phyloP scores from a whole-genome alignment of 495 filamentous ascomycete species.

The Pseudotulostoma volvatum region DNA sequence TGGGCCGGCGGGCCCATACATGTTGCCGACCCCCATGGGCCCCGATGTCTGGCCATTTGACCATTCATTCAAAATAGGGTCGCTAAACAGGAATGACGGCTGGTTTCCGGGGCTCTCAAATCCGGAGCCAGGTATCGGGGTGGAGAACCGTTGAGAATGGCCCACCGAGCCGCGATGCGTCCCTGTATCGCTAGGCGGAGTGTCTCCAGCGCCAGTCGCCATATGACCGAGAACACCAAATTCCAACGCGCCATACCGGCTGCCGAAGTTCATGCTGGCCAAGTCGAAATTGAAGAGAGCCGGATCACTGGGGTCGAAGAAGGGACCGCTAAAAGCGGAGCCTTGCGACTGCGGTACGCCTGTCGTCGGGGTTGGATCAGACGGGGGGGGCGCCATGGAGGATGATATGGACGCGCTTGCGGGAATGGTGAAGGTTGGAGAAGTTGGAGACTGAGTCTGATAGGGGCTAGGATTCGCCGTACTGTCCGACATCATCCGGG shows the following conservation, averaged over 20 bases:
- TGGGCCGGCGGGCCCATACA: constrained; percentile 19
- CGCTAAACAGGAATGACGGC: constrained; percentile 32
- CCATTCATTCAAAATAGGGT: constrained; percentile 33
- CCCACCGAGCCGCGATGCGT: constrained; percentile 31
- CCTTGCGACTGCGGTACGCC: constrained; percentile 21
- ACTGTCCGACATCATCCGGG: constrained; percentile 31
- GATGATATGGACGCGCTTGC: constrained; percentile 25
- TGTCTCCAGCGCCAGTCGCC: constrained; percentile 70
- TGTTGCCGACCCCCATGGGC: constrained; percentile 25
- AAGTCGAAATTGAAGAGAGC: constrained; percentile 87
- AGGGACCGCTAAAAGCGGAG: constrained; percentile 37
- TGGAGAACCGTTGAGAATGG: constrained; percentile 26
- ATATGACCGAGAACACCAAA: constrained; percentile 92
- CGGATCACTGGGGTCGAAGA: constrained; percentile 83
- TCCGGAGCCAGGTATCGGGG: constrained; percentile 23
- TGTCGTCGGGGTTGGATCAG: constrained; percentile 19
- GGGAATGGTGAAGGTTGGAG: constrained; percentile 39
- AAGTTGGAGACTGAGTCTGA: constrained; percentile 46
- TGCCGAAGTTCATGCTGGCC: constrained; percentile 86
- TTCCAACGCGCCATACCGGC: constrained; percentile 83
- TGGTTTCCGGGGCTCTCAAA: constrained; percentile 27
- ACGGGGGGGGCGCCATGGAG: constrained; percentile 17
- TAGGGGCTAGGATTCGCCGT: constrained; percentile 30
- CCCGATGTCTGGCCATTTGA: constrained; percentile 22
- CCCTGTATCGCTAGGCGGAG: constrained; percentile 48